Evolutionary conservation across 2,329 filamentous ascomycete species (phyloP).

Genomic region (Dactylellina sp.): DNA sequence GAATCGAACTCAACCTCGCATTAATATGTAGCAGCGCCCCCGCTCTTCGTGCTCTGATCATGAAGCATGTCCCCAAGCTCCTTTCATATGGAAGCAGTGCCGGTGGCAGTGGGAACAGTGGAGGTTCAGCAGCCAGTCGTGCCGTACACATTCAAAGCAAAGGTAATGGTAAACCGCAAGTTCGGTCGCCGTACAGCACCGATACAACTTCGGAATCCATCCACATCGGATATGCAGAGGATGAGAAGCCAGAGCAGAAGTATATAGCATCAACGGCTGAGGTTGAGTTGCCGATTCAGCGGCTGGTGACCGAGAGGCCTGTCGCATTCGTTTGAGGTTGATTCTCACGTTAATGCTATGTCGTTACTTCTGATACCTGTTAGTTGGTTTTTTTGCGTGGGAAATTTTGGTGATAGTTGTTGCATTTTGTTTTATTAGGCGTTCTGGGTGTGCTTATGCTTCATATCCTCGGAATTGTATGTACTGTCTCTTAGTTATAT

Average conservation of each 20-base stretch:
- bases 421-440: no score
- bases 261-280: conserved; percentile 6
- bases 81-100: conserved; percentile 28
- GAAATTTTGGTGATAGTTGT: no score
- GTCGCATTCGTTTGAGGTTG: conserved; percentile 17
- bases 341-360: not conserved
- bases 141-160: not conserved
- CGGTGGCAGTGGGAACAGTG: conserved; percentile 6
- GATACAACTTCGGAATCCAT: conserved; percentile 20
- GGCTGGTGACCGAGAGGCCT: not conserved
- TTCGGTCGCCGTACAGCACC: not conserved
- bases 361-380: not conserved
- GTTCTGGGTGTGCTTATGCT: no score
- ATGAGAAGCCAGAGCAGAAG: conserved; percentile 18
- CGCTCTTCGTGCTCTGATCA: conserved; percentile 38
- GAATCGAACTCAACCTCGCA: conserved; percentile 36
- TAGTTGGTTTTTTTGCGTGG: not conserved
- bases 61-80: conserved; percentile 41
- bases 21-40: conserved; percentile 48
- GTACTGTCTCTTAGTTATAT: no score
- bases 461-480: no score
- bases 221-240: conserved; percentile 25
- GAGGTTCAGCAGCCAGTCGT: not conserved
- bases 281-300: conserved; percentile 36
- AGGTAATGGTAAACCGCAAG: conserved; percentile 1